These are phyloP conservation scores for Pisolithus sp. DNA, from an alignment of 768 basidiomycete species.

Conservation along the genomic window DNA sequence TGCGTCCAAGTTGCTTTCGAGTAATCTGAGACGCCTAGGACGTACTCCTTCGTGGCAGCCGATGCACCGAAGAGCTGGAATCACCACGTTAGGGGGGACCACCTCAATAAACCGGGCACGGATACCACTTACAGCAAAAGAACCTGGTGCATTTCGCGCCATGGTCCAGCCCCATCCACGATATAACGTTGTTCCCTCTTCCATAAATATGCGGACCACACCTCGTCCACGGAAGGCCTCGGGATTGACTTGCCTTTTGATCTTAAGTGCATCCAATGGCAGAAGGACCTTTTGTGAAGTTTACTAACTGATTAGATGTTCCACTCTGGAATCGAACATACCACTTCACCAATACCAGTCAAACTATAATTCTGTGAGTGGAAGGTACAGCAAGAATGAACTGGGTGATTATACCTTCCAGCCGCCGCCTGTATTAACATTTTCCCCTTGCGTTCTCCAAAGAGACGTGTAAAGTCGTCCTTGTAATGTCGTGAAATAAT, in stretches of 20 bases:
- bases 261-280: slow-evolving; percentile 94
- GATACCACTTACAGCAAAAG: slow-evolving; percentile 72
- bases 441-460: slow-evolving; percentile 94
- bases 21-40: slow-evolving; percentile 85
- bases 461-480: slow-evolving; percentile 69
- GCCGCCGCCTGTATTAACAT: slow-evolving; percentile 94
- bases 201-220: slow-evolving; percentile 79
- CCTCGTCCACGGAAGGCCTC: slow-evolving; percentile 97
- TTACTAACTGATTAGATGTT: neutral
- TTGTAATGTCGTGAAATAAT: slow-evolving; percentile 79
- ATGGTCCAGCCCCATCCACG: slow-evolving; percentile 99
- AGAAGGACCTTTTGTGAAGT: slow-evolving; percentile 66
- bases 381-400: no score
- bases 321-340: slow-evolving; percentile 27
- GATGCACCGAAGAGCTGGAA: slow-evolving; percentile 94
- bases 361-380: slow-evolving; percentile 32
- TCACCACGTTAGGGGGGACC: neutral
- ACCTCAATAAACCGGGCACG: neutral
- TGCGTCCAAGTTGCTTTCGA: slow-evolving; percentile 93
- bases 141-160: slow-evolving; percentile 94
- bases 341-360: slow-evolving; percentile 91
- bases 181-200: slow-evolving; percentile 90
- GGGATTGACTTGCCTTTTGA: slow-evolving; percentile 97
- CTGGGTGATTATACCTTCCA: slow-evolving; percentile 60
- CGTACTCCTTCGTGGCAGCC: slow-evolving; percentile 88